Evolutionary conservation across 345 rosid species (phyloP), one percentile per base, ranked within the genome.

Genomic region (Boechera stricta): DNA sequence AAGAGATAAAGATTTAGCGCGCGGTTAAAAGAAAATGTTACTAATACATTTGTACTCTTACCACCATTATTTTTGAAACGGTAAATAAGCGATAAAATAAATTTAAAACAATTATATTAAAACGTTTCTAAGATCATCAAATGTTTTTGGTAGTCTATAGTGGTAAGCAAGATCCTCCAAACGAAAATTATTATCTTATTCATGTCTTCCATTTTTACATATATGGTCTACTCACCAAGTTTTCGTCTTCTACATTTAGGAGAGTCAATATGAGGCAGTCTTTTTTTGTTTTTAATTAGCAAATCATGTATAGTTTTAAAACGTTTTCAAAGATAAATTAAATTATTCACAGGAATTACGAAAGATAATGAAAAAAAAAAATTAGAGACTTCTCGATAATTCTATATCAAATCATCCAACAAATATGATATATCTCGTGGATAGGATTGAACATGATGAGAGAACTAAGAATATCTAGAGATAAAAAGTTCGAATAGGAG

Each of bases 371-470:
- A n/a, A 62, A 77, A 68, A 53, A 53, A 77, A 60, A 0, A 69
- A 44, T 4, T 36, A n/a, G 29, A 33, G 49, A 52, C 13, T 15
- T 24, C 49, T 69, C 51, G 26, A 69, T 4, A n/a, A 3, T 26
- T 41, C 65, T 21, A 12, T 16, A 64, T 18, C 55, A 71, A 71
- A 64, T 48, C 61, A 64, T 71, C 13, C 16, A 64, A 48, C 28
- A 64, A 56, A 71, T 64, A 56, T 64, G 67, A 77, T 64, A 54
- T 45, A 63, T 71, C 26, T 64, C 38, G 60, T 64, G 76, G 77
- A 71, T 71, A 64, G 67, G 47, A 77, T 62, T 69, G 71, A 69
- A 77, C 75, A 54, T 69, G 80, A 63, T 13, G 36, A 39, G 55
- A 59, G 69, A 76, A 68, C 36, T 68, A 67, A 49, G 13, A 60